phyloP scores from a whole-genome alignment of 805 yeast species.

The Candida railenensis region DNA sequence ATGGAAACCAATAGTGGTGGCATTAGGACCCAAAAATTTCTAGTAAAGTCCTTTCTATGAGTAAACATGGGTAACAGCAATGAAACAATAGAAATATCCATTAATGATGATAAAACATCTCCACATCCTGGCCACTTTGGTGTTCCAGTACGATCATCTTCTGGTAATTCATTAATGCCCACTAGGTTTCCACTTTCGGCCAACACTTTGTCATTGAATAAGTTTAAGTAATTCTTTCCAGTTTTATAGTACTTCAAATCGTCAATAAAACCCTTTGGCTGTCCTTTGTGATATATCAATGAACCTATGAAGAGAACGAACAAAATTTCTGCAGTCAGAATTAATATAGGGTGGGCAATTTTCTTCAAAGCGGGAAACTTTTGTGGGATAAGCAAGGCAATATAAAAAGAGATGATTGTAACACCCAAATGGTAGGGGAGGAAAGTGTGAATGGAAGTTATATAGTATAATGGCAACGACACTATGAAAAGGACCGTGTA shows the following conservation, averaged over 20 bases:
- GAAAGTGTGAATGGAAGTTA: conserved; percentile 46
- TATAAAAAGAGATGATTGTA: conserved; percentile 55
- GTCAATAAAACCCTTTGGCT: conserved; percentile 49
- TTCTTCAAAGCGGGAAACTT: conserved; percentile 45
- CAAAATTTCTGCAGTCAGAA: conserved; percentile 64
- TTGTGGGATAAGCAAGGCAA: conserved; percentile 46
- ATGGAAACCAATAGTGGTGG: conserved; percentile 60
- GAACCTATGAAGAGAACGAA: conserved; percentile 62
- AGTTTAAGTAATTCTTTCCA: conserved; percentile 60
- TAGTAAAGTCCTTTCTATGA: conserved; percentile 60
- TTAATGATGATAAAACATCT: conserved; percentile 64
- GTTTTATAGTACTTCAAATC: conserved; percentile 61
- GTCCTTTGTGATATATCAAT: conserved; percentile 42
- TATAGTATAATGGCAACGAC: conserved; percentile 62
- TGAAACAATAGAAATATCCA: conserved; percentile 78
- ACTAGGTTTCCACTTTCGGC: conserved; percentile 25
- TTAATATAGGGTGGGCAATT: conserved; percentile 69
- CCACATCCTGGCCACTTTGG: conserved; percentile 77
- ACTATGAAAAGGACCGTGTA: conserved; percentile 47
- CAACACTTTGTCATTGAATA: conserved; percentile 45
- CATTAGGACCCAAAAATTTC: conserved; percentile 56
- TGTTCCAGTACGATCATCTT: conserved; percentile 25
- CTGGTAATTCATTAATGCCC: conserved; percentile 7
- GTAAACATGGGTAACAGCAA: conserved; percentile 76
- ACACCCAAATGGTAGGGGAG: conserved; percentile 63